Conservation (phyloP, 768 basidiomycete genomes). For the Lepiota brunneoincarnata region DNA sequence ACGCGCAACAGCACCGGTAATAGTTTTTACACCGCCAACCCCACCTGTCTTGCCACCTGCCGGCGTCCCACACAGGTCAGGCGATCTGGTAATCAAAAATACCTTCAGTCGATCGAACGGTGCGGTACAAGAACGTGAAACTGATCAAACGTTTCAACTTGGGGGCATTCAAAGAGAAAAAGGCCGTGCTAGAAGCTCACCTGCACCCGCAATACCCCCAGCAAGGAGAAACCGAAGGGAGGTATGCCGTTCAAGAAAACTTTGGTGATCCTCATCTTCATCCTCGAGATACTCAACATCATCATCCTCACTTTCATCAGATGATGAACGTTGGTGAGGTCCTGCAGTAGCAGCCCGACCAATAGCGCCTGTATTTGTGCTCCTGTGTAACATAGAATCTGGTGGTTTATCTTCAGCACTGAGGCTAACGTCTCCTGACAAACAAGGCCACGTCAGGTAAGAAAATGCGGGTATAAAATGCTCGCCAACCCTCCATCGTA, state of each 20-base stretch:
- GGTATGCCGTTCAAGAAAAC: constrained; percentile 62
- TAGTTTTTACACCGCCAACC: constrained; percentile 58
- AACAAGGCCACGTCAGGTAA: neutral
- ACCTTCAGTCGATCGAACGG: constrained; percentile 97
- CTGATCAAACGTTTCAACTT: constrained; percentile 37
- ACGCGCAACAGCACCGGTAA: constrained; percentile 68
- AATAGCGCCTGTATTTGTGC: constrained; percentile 1
- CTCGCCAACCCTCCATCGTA: constrained; percentile 81
- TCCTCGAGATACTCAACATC: constrained; percentile 29
- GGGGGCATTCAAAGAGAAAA: constrained; percentile 29
- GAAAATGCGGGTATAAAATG: neutral
- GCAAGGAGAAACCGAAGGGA: constrained; percentile 90
- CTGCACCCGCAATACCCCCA: constrained; percentile 92
- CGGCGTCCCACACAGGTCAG: constrained; percentile 61
- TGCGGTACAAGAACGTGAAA: constrained; percentile 94
- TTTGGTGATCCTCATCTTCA: constrained; percentile 46
- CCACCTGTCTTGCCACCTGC: constrained; percentile 36
- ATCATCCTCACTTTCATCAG: constrained; percentile 3
- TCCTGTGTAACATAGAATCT: constrained; percentile 21
- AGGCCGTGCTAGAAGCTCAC: constrained; percentile 40
- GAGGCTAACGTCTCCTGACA: constrained; percentile 70
- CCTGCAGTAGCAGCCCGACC: constrained; percentile 1
- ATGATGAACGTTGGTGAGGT: constrained; percentile 13
- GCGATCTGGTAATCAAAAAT: constrained; percentile 89
- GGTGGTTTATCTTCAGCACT: constrained; percentile 74